These are phyloP conservation scores for Yamadazyma trypodendri DNA, from an alignment of 1,139 yeast species.

Conservation along the genomic window DNA sequence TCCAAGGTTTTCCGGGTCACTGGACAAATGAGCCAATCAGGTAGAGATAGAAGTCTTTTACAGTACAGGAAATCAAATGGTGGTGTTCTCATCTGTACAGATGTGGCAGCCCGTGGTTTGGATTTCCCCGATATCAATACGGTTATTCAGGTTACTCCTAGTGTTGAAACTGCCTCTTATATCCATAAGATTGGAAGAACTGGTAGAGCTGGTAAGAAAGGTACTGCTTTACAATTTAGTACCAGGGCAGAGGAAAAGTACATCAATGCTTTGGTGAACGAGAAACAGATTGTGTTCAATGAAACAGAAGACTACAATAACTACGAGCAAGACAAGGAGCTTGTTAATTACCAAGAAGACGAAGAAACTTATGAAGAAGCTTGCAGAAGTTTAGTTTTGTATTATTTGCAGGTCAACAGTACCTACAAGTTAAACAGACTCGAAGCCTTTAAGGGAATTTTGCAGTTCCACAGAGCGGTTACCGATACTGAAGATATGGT, in stretches of 20 bases:
- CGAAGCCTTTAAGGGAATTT: constrained; percentile 10
- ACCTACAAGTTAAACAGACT: constrained; percentile 23
- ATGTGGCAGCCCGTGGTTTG: constrained; percentile 96
- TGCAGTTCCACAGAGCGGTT: constrained; percentile 9
- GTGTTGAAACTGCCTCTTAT: constrained; percentile 71
- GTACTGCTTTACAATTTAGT: constrained; percentile 58
- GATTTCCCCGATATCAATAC: constrained; percentile 85
- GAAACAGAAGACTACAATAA: constrained; percentile 22
- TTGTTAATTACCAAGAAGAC: constrained; percentile 9
- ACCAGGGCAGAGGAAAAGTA: constrained; percentile 49
- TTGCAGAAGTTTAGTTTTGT: constrained; percentile 29
- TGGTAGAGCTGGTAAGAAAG: constrained; percentile 87
- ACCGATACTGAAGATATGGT: constrained; percentile 2
- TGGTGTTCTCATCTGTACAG: constrained; percentile 77
- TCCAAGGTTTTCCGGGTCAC: constrained; percentile 40
- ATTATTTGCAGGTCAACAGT: constrained; percentile 28
- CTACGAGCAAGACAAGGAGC: constrained; percentile 13
- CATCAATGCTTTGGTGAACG: constrained; percentile 37
- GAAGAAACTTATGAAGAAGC: constrained; percentile 16
- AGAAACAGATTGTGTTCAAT: constrained; percentile 51
- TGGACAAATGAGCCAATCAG: constrained; percentile 68
- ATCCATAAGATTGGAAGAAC: constrained; percentile 96
- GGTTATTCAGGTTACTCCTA: constrained; percentile 79
- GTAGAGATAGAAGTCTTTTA: constrained; percentile 58
- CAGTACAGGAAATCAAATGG: constrained; percentile 49